phyloP scores from a whole-genome alignment of 2,329 filamentous ascomycete genomes.

The Pseudogymnoascus sp. region DNA sequence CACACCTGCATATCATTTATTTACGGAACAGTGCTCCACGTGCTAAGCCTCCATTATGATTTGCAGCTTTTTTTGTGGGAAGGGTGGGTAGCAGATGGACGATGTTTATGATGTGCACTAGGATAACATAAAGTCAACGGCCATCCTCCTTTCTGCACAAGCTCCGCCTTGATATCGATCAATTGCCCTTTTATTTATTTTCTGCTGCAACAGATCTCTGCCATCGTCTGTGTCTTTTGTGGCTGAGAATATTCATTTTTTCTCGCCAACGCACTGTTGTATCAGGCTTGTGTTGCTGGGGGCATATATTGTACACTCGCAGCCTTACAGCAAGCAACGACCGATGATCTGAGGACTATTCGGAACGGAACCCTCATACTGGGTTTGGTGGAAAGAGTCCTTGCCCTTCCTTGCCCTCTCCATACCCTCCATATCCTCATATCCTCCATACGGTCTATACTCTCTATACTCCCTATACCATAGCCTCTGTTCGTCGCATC shows the following conservation, averaged over 20 bases:
- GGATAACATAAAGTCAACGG: slow-evolving; percentile 6
- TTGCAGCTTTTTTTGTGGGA: not conserved
- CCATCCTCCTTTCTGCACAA: not conserved
- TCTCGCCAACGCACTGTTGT: not conserved
- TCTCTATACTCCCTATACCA: not conserved
- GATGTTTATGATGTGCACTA: not conserved
- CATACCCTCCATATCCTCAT: no score
- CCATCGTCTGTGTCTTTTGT: not conserved
- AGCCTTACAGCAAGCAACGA: not conserved
- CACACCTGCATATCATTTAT: slow-evolving; percentile 3
- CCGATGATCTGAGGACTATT: not conserved
- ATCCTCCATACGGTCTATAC: not conserved
- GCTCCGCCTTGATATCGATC: not conserved
- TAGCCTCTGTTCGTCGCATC: not conserved
- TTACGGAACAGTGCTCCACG: slow-evolving; percentile 1
- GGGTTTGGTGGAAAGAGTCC: not conserved
- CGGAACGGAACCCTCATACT: not conserved
- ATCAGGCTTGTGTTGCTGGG: slow-evolving; percentile 1
- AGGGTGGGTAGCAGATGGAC: not conserved
- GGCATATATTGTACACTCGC: not conserved
- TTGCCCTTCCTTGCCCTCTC: not conserved
- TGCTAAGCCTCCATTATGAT: slow-evolving; percentile 3
- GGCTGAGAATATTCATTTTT: not conserved
- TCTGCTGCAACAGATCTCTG: not conserved
- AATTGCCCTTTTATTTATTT: not conserved